A percentile compares a stretch with the other conserved stretches of the same genome.
Evolutionary conservation across 129 eudicot species (phyloP).

Genomic region (Chrysanthemum seticuspe): DNA sequence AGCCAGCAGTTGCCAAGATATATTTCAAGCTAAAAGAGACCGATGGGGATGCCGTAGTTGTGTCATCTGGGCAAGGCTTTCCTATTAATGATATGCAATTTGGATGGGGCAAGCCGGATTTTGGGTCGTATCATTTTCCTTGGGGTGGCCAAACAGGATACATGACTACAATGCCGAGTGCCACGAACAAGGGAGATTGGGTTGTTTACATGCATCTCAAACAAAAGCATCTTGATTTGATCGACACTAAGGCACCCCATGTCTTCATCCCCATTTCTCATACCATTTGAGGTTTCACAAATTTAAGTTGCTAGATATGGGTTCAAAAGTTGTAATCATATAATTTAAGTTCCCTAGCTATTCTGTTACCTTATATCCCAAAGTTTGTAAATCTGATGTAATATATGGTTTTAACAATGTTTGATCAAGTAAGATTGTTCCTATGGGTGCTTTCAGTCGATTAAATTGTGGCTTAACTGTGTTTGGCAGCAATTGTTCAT

Average conservation of each 20-base stretch:
- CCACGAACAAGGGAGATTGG: conserved; percentile 59
- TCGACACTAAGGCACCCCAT: conserved; percentile 45
- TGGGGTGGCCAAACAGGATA: conserved; percentile 70
- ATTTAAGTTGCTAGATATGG: not conserved
- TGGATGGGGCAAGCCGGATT: conserved; percentile 59
- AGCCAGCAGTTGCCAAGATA: conserved; percentile 39
- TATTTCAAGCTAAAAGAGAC: conserved; percentile 24
- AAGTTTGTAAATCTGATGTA: too few species aligned
- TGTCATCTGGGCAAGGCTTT: conserved; percentile 68
- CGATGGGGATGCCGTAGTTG: conserved; percentile 50
- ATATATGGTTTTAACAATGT: too few species aligned
- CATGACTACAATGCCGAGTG: conserved; percentile 67
- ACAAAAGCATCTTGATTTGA: conserved; percentile 43
- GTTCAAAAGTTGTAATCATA: not conserved
- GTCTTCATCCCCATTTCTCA: conserved; percentile 41
- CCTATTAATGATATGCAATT: conserved; percentile 47
- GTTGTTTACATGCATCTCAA: conserved; percentile 58
- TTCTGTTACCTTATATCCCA: not conserved
- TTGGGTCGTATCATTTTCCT: conserved; percentile 73
- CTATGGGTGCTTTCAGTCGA: too few species aligned
- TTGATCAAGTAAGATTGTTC: too few species aligned
- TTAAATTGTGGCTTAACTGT: too few species aligned
- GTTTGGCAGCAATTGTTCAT: too few species aligned
- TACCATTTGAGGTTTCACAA: not conserved
- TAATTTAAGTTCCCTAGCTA: not conserved